These are phyloP conservation scores for Colletotrichum karsti DNA, from an alignment of 2,329 filamentous ascomycete genomes.

Conservation along the genomic window DNA sequence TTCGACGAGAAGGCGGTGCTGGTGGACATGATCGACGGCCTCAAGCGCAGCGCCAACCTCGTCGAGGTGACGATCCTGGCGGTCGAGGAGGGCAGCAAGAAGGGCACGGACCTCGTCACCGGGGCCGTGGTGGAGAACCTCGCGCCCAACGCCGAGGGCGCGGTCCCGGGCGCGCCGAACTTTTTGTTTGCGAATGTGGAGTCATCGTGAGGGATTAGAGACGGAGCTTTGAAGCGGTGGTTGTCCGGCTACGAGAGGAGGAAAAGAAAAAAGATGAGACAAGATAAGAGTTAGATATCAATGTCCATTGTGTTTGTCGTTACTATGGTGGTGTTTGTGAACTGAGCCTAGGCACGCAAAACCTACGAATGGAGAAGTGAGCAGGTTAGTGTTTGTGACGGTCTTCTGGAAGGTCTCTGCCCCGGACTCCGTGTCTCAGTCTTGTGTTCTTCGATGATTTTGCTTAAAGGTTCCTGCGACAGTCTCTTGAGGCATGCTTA, in stretches of 20 bases:
- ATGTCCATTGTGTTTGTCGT: background rate
- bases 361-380: background rate
- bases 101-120: conserved; percentile 62
- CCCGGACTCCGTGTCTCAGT: background rate
- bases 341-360: background rate
- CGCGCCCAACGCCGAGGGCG: conserved; percentile 71
- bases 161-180: conserved; percentile 82
- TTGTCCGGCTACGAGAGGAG: background rate
- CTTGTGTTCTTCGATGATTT: background rate
- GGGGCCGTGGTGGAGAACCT: conserved; percentile 66
- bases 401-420: background rate
- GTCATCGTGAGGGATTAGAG: conserved; percentile 34
- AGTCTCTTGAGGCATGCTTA: background rate
- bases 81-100: conserved; percentile 76
- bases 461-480: background rate
- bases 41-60: conserved; percentile 79
- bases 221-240: background rate
- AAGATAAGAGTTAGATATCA: conserved; percentile 12
- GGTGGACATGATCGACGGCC: conserved; percentile 77
- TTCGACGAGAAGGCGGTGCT: conserved; percentile 87
- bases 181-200: conserved; percentile 88
- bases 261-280: background rate
- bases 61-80: conserved; percentile 76
- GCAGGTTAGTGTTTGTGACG: background rate
- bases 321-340: background rate